Percentiles rank a stretch among this genome's conserved stretches.
phyloP scores from a whole-genome alignment of 345 rosid genomes.

The Eucalyptus polyanthemos region DNA sequence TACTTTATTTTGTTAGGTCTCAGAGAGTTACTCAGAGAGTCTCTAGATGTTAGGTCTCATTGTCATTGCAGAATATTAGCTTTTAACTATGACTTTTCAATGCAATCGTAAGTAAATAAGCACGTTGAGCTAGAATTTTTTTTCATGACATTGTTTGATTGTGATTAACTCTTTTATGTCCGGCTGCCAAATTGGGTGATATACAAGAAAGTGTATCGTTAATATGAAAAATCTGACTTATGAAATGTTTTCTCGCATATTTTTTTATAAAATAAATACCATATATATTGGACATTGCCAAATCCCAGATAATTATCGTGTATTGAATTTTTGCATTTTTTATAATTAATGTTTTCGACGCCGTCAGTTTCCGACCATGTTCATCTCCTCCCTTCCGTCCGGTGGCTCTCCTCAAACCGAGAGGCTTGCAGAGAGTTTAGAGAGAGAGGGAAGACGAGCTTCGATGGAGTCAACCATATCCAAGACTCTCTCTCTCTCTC shows the following conservation, averaged over 20 bases:
- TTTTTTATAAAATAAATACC: background rate
- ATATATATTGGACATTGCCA: background rate
- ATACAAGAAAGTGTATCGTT: too few species aligned
- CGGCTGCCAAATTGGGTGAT: background rate
- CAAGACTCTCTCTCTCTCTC: background rate
- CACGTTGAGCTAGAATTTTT: too few species aligned
- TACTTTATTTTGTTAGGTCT: too few species aligned
- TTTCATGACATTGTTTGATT: too few species aligned
- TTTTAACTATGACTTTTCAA: too few species aligned
- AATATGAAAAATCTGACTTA: too few species aligned
- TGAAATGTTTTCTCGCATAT: too few species aligned
- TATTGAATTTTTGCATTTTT: background rate
- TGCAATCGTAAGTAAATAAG: too few species aligned
- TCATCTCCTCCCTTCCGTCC: background rate
- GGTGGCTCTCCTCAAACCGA: background rate
- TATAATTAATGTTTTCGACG: background rate
- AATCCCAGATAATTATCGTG: background rate
- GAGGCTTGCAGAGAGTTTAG: background rate
- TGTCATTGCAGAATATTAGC: too few species aligned
- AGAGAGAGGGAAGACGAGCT: background rate
- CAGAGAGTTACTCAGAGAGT: too few species aligned
- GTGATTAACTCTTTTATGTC: too few species aligned
- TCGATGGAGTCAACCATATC: background rate
- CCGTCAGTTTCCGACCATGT: background rate
- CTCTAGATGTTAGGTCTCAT: too few species aligned